Base-by-base conservation (phyloP, 139 green algal species). In the Micractinium sp. region DNA sequence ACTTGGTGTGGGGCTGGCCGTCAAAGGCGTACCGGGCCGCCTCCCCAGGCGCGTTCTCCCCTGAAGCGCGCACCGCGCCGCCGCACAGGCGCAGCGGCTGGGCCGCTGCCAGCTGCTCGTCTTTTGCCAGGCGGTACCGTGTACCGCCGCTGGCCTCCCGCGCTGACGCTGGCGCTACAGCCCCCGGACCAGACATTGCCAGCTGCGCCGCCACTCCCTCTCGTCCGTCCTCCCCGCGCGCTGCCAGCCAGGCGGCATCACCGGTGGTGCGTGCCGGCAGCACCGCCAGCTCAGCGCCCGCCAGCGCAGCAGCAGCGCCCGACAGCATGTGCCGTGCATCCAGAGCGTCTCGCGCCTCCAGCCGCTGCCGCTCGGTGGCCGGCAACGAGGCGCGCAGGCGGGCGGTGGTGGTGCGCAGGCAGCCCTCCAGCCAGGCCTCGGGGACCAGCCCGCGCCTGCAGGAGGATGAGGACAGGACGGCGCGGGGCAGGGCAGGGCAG, bases 1-100 rank as follows among this genome's bases (percentile, higher is more conserved):
- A 98, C 86, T 98, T 98, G 81, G 88, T 96, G 63, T 53, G 33
- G 0, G 78, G 33, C 25, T 66, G 31, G 3, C 93, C 90, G 73
- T 95, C 92, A 41, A 90, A 89, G 13, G 89, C 92, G 33, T 73
- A 36, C 15, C 35, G 80, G 39, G 91, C 87, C 0, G 66, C 83
- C 56, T 94, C 91, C 7, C 38, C 19, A 0, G 91, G 89, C 29
- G 39, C 20, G 71, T 94, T 88, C 56, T 94, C 85, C 1, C 91
- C 92, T 22, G 92, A 94, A 0, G 92, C 92, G 5, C 89, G 87
- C 33, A 90, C 91, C 16, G 88, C 92, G 0, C 91, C 92, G 25
- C 91, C 89, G 63, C 81, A 90, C 56, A 94, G 41, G 13, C 88
- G 85, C 38, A 27, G 35, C 9, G 81, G 79, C 33, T 84, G 38